These are phyloP conservation scores for Trichoderma polysporum DNA, from an alignment of 2,329 filamentous ascomycete species.

Conservation along the genomic window DNA sequence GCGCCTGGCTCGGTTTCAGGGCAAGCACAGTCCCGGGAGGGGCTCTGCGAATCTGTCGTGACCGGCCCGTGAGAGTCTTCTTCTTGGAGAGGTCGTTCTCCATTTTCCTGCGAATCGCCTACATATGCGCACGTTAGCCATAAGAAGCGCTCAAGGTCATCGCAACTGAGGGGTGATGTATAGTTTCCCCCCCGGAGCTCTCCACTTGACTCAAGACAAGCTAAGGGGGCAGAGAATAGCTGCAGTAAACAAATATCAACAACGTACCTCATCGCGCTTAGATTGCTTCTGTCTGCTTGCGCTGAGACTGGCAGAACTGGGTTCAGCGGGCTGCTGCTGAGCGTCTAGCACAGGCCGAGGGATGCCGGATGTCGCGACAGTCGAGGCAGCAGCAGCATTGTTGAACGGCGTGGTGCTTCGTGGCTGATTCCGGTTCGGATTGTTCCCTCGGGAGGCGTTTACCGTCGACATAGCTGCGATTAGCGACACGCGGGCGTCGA, in stretches of 20 bases:
- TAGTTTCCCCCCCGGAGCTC: not conserved
- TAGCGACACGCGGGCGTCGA: constrained; percentile 8
- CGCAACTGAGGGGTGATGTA: not conserved
- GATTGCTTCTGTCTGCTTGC: constrained; percentile 94
- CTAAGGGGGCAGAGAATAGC: not conserved
- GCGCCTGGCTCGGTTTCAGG: constrained; percentile 88
- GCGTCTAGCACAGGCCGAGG: constrained; percentile 69
- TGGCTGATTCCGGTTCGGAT: constrained; percentile 59
- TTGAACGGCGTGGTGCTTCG: constrained; percentile 60
- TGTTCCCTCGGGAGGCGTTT: constrained; percentile 64
- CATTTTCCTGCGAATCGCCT: constrained; percentile 97
- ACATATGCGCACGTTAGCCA: constrained; percentile 23
- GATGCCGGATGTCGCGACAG: constrained; percentile 57
- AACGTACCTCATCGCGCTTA: constrained; percentile 93
- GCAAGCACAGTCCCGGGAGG: constrained; percentile 95
- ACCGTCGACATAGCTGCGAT: constrained; percentile 41
- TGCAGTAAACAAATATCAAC: not conserved
- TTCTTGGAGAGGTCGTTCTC: constrained; percentile 98
- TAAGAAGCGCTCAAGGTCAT: constrained; percentile 18
- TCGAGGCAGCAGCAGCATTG: constrained; percentile 60
- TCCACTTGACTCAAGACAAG: not conserved
- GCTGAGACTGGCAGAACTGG: constrained; percentile 65
- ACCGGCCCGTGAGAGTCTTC: constrained; percentile 75
- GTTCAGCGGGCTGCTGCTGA: constrained; percentile 60
- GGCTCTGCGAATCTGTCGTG: constrained; percentile 85